Evolutionary conservation across 352 stramenopile species (phyloP).

Genomic region (Pythium folliculosum): DNA sequence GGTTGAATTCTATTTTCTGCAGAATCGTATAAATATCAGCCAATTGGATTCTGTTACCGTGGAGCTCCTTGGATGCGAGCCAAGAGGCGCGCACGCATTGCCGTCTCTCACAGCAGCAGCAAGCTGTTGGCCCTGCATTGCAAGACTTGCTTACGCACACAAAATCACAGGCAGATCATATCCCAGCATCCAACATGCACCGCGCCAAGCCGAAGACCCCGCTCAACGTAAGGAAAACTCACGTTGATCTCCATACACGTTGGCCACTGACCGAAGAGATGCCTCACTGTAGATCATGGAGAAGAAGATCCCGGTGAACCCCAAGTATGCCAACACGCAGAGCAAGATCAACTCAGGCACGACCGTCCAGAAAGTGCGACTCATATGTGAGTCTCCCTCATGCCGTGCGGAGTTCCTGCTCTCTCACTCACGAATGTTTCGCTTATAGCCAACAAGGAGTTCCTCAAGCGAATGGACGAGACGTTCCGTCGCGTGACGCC

Average conservation of each 20-base stretch:
- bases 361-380: conserved; percentile 75
- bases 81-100: neutral
- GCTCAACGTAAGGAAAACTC: conserved; percentile 39
- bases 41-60: conserved; percentile 7
- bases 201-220: conserved; percentile 68
- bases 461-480: conserved; percentile 80
- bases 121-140: neutral
- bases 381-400: conserved; percentile 58
- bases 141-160: conserved; percentile 8
- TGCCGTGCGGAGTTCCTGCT: neutral
- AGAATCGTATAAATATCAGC: conserved; percentile 18
- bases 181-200: conserved; percentile 38
- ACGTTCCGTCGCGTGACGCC: conserved; percentile 73
- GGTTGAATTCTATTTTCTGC: conserved; percentile 3
- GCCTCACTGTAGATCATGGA: conserved; percentile 58
- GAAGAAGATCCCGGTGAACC: conserved; percentile 74
- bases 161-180: no score
- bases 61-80: conserved; percentile 13
- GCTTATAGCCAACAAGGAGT: conserved; percentile 65
- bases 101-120: no score
- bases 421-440: neutral
- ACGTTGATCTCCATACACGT: neutral
- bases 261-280: neutral
- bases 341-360: conserved; percentile 78
- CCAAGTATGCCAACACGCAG: conserved; percentile 77